Conservation (phyloP, 176 grass and related monocot genomes). For the Stipa capillata region DNA sequence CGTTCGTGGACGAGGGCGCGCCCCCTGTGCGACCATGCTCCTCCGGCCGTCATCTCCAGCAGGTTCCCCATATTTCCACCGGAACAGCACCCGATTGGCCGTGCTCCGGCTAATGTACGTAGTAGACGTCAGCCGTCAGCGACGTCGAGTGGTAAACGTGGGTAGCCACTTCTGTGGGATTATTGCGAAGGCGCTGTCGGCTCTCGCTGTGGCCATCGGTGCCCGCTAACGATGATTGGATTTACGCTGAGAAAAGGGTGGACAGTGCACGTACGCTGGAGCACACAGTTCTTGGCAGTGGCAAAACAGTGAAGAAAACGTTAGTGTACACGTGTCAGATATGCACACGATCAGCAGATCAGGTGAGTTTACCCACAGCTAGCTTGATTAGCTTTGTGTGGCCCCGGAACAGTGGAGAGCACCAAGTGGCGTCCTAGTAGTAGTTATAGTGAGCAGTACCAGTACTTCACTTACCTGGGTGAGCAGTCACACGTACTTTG, state of each 20-base stretch:
- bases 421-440: not conserved
- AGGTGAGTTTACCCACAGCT: not conserved
- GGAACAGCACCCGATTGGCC: not conserved
- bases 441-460: too few relatives aligned
- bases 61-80: not conserved
- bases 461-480: not conserved
- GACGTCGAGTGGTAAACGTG: not conserved
- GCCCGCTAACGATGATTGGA: not conserved
- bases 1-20: not conserved
- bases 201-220: not conserved
- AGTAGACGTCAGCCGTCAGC: not conserved
- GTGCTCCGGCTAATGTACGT: not conserved
- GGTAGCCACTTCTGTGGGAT: not conserved
- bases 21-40: not conserved
- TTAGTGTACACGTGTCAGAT: too few relatives aligned
- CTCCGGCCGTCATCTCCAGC: not conserved
- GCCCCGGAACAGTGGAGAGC: not conserved
- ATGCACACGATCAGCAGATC: too few relatives aligned
- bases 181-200: not conserved
- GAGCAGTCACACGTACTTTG: not conserved
- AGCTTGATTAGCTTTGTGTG: not conserved
- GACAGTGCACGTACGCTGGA: not conserved
- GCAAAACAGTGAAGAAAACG: not conserved
- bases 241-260: not conserved
- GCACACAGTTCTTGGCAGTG: not conserved